Evolutionary conservation across 1,284 basidiomycete species (phyloP), one percentile per base, ranked within the genome.

Genomic region (Trichosporon asahii): DNA sequence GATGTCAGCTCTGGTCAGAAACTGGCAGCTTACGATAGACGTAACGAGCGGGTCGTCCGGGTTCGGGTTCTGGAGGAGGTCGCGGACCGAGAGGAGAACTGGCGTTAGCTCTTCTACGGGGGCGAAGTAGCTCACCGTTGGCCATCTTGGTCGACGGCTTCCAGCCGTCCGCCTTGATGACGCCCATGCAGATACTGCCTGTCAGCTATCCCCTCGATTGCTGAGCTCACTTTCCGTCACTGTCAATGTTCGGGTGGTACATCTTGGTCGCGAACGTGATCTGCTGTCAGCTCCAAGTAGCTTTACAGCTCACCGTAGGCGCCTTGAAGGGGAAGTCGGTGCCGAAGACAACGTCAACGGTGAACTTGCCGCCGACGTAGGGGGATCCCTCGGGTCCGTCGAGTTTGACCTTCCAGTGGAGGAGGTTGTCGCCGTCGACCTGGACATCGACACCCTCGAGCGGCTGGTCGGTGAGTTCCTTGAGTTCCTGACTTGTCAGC

Each of bases 321-420:
- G 92, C 88, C 82, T 95, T 95, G 89, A 96, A 97, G 0, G 94
- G 94, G 78, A 91, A 96, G 80, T 90, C 91, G 23, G 87, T 79
- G 1, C 91, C 90, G 64, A 94, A 87, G 31, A 86, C 85, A 29
- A 95, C 83, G 57, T 85, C 88, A 82, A 94, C 90, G 71, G 87
- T 85, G 84, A 94, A 96, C 1, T 87, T 91, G 65, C 94, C 94
- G 68, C 88, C 89, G 79, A 89, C 90, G 86, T 95, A 96, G 0
- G 93, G 93, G 49, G 91, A 91, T 70, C 89, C 88, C 68, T 88
- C 79, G 61, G 88, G 86, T 68, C 91, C 93, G 76, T 88, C 89
- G 74, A 95, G 89, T 15, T 86, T 80, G 70, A 93, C 91, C 71
- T 89, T 88, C 94, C 93, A 95, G 71, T 88, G 82, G 70, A 90